Evolutionary conservation across 108 stramenopile genomes (phyloP).

Genomic region (Nannochloropsis gaditana): DNA sequence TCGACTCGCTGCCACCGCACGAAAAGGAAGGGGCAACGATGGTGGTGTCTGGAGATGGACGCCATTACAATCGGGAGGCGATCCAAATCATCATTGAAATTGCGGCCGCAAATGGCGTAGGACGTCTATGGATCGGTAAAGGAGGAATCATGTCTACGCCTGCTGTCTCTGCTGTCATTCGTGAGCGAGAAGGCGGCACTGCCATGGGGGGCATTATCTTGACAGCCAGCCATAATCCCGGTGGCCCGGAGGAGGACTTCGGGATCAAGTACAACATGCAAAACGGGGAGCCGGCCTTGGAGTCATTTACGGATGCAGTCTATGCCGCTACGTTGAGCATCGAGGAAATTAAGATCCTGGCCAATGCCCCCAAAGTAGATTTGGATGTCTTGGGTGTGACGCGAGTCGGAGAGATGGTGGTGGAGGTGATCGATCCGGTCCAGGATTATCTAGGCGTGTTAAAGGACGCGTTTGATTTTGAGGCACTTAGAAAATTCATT

Average conservation of each 20-base stretch:
- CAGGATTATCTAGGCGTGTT: constrained; percentile 43
- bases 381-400: constrained; percentile 32
- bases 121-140: constrained; percentile 40
- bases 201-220: constrained; percentile 40
- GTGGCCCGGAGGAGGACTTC: constrained; percentile 49
- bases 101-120: constrained; percentile 55
- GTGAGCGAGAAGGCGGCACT: constrained; percentile 55
- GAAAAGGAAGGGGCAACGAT: constrained; percentile 38
- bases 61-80: constrained; percentile 34
- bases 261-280: constrained; percentile 51
- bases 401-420: constrained; percentile 32
- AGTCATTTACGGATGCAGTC: constrained; percentile 38
- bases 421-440: constrained; percentile 43
- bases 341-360: constrained; percentile 24
- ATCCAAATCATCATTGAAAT: constrained; percentile 43
- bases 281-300: constrained; percentile 44
- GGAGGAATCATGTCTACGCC: constrained; percentile 45
- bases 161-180: constrained; percentile 42
- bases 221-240: constrained; percentile 48
- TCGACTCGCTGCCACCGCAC: constrained; percentile 39
- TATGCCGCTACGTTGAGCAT: constrained; percentile 33
- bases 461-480: constrained; percentile 41
- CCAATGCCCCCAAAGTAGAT: constrained; percentile 36
- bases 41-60: constrained; percentile 42
- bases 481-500: constrained; percentile 25